Evolutionary conservation across 2,329 filamentous ascomycete genomes (phyloP), one percentile per base, ranked within the genome.

Genomic region (Fusarium sp.): DNA sequence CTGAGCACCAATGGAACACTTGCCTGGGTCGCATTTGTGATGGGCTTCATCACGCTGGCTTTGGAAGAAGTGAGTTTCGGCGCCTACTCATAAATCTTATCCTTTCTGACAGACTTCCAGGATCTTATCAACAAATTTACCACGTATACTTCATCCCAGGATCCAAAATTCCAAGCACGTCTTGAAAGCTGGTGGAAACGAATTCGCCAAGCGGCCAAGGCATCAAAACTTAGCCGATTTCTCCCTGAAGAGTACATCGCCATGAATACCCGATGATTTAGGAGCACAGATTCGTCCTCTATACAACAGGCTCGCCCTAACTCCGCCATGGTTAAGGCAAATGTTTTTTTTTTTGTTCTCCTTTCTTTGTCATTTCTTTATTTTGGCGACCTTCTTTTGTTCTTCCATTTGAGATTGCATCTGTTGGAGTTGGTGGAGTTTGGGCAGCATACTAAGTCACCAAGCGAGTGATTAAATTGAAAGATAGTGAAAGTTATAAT

Each of bases 11-110:
- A 74, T 47, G 79, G 79, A 16, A 81, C 78, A 8, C 60, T 81
- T 48, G 79, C 77, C 5, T 81, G 79, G 79, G 79, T 81, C 3
- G 79, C 79, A 11, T 81, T 81, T 65, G 79, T 81, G 8, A 67
- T 81, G 52, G 79, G 76, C 14, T 81, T 81, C 58, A 76, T 81
- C 52, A 81, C 79, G 1, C 59, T 81, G 58, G 79, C 79, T 8
- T 25, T 77, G 12, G 74, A 80, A 27, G 78, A 81, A 75, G 79
- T 80, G 56, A 57, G 77, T 25, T 24, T 5, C 20, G 34, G 34
- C 13, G 18, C 24, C 48, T 10, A 7, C 34, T 52, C 5, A 11
- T 12, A 40, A 11, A 24, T 24, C 27, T n/a, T 46, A 18, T 37
- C 24, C 22, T 53, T 57, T 56, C 60, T 69, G 40, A 70, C 46